Conservation (phyloP, 2,329 filamentous ascomycete genomes). For the Atkinsonella texensis region DNA sequence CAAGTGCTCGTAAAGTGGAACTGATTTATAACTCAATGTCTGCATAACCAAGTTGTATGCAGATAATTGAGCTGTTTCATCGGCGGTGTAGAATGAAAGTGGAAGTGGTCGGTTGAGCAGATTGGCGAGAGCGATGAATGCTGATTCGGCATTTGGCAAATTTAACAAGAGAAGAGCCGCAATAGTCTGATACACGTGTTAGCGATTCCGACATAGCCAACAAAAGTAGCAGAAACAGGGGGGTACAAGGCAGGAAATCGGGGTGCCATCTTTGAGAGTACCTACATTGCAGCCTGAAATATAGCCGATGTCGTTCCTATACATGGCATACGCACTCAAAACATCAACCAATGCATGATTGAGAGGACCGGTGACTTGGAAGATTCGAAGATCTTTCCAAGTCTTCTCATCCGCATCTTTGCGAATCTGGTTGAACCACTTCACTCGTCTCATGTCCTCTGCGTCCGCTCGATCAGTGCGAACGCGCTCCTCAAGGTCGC, state of each 20-base stretch:
- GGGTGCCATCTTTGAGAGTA: slow-evolving; percentile 10
- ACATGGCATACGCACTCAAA: slow-evolving; percentile 68
- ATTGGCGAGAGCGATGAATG: slow-evolving; percentile 65
- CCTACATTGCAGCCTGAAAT: slow-evolving; percentile 62
- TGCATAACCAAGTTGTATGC: slow-evolving; percentile 59
- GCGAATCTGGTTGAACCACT: slow-evolving; percentile 52
- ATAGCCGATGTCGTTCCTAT: slow-evolving; percentile 71
- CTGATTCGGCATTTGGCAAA: slow-evolving; percentile 46
- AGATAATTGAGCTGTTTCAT: slow-evolving; percentile 54
- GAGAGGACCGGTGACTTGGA: slow-evolving; percentile 52
- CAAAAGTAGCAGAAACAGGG: not conserved
- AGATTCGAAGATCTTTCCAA: slow-evolving; percentile 63
- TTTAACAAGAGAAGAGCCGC: slow-evolving; percentile 65
- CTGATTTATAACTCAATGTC: slow-evolving; percentile 52
- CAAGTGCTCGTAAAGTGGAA: slow-evolving; percentile 52
- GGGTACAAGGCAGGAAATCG: not conserved
- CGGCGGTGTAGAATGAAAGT: slow-evolving; percentile 62
- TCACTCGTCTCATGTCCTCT: slow-evolving; percentile 43
- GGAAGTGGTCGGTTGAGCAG: slow-evolving; percentile 64
- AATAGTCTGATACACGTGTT: slow-evolving; percentile 41
- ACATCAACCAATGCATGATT: slow-evolving; percentile 59
- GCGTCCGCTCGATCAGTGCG: slow-evolving; percentile 35
- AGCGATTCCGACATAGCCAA: not conserved
- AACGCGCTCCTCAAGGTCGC: slow-evolving; percentile 46
- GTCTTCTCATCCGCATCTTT: slow-evolving; percentile 51